A percentile compares a stretch with the other conserved stretches of the same genome.
These are phyloP conservation scores for Rhizophagus sp. DNA, from an alignment of 192 early-diverging fungal genomes.

Conservation along the genomic window DNA sequence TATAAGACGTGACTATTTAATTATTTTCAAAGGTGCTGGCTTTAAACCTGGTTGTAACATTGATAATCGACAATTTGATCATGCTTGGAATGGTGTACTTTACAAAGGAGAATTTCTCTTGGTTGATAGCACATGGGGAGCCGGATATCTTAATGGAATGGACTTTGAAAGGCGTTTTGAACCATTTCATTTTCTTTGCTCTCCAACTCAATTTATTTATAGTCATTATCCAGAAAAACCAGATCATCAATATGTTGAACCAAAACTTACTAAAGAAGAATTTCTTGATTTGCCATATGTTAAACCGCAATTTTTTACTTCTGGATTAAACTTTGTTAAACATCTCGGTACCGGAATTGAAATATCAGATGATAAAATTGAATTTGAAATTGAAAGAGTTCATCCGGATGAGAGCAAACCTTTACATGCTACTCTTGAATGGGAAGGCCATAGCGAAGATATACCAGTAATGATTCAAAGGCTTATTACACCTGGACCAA, in stretches of 20 bases:
- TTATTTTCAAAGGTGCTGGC: slow-evolving; percentile 5
- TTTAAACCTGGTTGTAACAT: slow-evolving; percentile 32
- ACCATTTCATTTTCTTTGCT: slow-evolving; percentile 56
- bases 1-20: not conserved
- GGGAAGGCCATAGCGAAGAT: not conserved
- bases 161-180: slow-evolving; percentile 49
- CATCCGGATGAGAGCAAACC: slow-evolving; percentile 28
- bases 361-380: not conserved
- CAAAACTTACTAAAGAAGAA: slow-evolving; percentile 35
- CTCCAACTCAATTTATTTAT: slow-evolving; percentile 54
- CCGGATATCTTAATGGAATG: slow-evolving; percentile 39
- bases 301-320: slow-evolving; percentile 17
- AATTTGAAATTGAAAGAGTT: slow-evolving; percentile 4
- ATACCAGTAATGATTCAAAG: slow-evolving; percentile 14
- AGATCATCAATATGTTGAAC: slow-evolving; percentile 50
- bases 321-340: not conserved
- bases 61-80: slow-evolving; percentile 33
- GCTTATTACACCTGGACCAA: not conserved
- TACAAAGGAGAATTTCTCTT: slow-evolving; percentile 53
- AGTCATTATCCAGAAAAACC: slow-evolving; percentile 55
- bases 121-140: slow-evolving; percentile 63
- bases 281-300: slow-evolving; percentile 13
- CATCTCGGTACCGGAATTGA: not conserved
- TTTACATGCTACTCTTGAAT: slow-evolving; percentile 16
- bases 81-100: slow-evolving; percentile 59